Evolutionary conservation across 2,329 filamentous ascomycete genomes (phyloP).

Genomic region (Dactylellina drechsleri): DNA sequence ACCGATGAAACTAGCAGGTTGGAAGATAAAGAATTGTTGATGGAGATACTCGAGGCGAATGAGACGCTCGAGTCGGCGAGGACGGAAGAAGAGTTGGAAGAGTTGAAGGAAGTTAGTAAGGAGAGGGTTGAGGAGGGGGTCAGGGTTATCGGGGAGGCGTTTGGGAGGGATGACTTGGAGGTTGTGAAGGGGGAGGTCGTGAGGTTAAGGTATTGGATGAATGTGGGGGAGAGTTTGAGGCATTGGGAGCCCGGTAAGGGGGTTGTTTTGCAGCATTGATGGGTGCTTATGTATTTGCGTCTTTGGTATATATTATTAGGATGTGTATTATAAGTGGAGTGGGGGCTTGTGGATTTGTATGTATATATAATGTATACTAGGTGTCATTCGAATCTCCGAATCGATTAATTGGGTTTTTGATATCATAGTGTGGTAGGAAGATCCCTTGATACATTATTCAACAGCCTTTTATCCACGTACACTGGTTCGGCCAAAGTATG

Average conservation of each 20-base stretch:
- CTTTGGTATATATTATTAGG: neutral
- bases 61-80: slow-evolving; percentile 78
- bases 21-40: slow-evolving; percentile 75
- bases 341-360: neutral
- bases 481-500: too few relatives aligned
- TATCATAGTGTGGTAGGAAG: too few relatives aligned
- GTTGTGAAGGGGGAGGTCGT: slow-evolving; percentile 77
- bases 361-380: too few relatives aligned
- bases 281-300: neutral
- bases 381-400: too few relatives aligned
- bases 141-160: slow-evolving; percentile 70
- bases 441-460: too few relatives aligned
- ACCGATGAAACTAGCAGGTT: slow-evolving; percentile 79
- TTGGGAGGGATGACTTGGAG: slow-evolving; percentile 73
- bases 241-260: slow-evolving; percentile 84
- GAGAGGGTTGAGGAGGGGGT: slow-evolving; percentile 73
- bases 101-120: slow-evolving; percentile 74
- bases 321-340: neutral
- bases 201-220: slow-evolving; percentile 87
- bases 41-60: slow-evolving; percentile 80
- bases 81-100: slow-evolving; percentile 72
- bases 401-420: too few relatives aligned
- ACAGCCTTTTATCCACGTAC: too few relatives aligned
- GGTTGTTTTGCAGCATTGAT: slow-evolving; percentile 67
- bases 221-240: slow-evolving; percentile 78